These are phyloP conservation scores for Fagopyrum homotropicum DNA, from an alignment of 148 eudicot species.

Conservation along the genomic window DNA sequence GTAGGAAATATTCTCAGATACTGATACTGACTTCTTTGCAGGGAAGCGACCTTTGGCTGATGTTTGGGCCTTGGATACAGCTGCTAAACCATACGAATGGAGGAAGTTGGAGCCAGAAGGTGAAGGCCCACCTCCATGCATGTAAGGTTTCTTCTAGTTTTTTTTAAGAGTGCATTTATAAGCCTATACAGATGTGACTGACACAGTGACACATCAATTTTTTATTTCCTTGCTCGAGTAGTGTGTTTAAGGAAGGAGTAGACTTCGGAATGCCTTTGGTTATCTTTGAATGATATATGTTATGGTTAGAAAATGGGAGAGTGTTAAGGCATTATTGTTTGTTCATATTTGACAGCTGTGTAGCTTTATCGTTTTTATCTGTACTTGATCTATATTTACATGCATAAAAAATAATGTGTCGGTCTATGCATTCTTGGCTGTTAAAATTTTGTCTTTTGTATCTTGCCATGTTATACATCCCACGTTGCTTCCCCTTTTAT, in stretches of 20 bases:
- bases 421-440: neutral
- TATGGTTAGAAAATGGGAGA: neutral
- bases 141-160: conserved; percentile 39
- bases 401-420: neutral
- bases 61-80: conserved; percentile 99
- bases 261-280: neutral
- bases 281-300: neutral
- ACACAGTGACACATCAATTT: neutral
- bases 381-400: neutral
- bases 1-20: neutral
- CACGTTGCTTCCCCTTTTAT: neutral
- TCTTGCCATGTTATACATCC: neutral
- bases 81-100: conserved; percentile 99
- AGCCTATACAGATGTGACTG: neutral
- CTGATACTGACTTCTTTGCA: conserved; percentile 22
- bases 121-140: conserved; percentile 98
- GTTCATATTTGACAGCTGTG: neutral
- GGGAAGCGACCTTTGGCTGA: conserved; percentile 96
- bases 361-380: neutral
- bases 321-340: neutral
- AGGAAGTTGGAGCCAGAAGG: conserved; percentile 98
- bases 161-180: neutral
- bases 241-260: neutral
- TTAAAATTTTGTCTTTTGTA: neutral
- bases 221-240: neutral